Evolutionary conservation across 2,329 filamentous ascomycete species (phyloP), one percentile per base, ranked within the genome.

Genomic region (Aspergillus caelatus): DNA sequence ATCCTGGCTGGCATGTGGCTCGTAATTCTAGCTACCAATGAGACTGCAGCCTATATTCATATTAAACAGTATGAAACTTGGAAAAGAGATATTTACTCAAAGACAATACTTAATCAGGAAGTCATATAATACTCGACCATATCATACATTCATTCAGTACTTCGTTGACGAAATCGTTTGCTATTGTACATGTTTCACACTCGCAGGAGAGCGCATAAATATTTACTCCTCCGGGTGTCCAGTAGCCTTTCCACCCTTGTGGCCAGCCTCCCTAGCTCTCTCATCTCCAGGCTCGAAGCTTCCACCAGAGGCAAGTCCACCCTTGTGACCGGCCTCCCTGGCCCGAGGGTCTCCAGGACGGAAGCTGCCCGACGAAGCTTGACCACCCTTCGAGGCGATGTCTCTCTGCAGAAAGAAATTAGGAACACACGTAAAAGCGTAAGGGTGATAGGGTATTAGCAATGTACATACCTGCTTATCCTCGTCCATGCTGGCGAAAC

Each of bases 331-430:
- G 21, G 85, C 84, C 72, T 86, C 84, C 55, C 77, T 80, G 2
- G 84, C 84, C 64, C 78, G 80, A 71, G 84, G 80, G 55, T 81
- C 83, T 8, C 85, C 83, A 0, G 80, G 79, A 68, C 86, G 82
- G 60, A 88, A 88, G 3, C 81, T 84, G 5, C 85, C 84, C 41
- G 79, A 78, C 0, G 84, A 86, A 0, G 83, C 81, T 58, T 86
- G 77, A 5, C 84, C 85, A 11, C 85, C 85, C 72, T 80, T 77
- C 12, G 85, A 87, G 1, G 85, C 84, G 63, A 87, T 86, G 0
- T 86, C 80, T 26, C 77, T 76, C 84, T 85, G 53, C 19, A 43
- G 7, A 11, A 21, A 11, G n/a, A 21, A 21, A 19, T 43, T 43
- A 43, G 41, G 19, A 21, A 36, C 34, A 36, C 14, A 36, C 14